Base-by-base conservation (phyloP, 805 yeast species). In the Zygosaccharomyces bailii region DNA sequence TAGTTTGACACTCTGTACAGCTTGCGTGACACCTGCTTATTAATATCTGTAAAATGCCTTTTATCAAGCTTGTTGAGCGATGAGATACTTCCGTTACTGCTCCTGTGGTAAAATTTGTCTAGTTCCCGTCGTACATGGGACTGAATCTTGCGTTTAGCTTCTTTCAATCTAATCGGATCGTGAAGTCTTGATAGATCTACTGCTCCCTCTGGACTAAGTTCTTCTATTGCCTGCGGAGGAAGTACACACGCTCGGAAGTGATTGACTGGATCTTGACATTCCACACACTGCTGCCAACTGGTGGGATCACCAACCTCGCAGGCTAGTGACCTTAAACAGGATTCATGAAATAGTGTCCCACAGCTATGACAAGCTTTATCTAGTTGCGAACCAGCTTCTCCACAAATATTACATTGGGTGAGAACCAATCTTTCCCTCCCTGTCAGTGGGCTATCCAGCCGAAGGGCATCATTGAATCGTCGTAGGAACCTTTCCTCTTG, bases 1-100 rank as follows among this genome's bases (percentile, higher is more conserved):
- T 51, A 48, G 5, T 51, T 39, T 6, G 67, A 63, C 8, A 61
- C 56, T 14, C 64, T 63, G 58, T 86, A 86, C 14, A 84, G 60
- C 34, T 67, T 66, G 42, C 86, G 70, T 10, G 90, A 82, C 4
- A 84, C 80, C 2, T 65, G 65, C 64, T 76, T 78, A 63, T 86
- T 86, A 43, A 85, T 71, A 11, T 60, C 61, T 2, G 87, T 82
- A 57, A 81, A 86, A 40, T 69, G 68, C 3, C 66, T 66, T 21
- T 65, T 66, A 23, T 52, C 60, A 3, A 70, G 52, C 19, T 8
- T 43, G 2, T 45, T 45, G 32, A 29, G 27, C 20, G 20, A 13
- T 13, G 18, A 7, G 20, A 8, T 30, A 13, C 13, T 13, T 0
- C 67, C 67, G 17, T 13, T 21, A 1, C 14, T 7, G 4, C 11